A percentile compares a stretch with the other conserved stretches of the same genome.
These are phyloP conservation scores for Monilinia vaccinii-corymbosi DNA, from an alignment of 2,329 filamentous ascomycete genomes.

Conservation along the genomic window DNA sequence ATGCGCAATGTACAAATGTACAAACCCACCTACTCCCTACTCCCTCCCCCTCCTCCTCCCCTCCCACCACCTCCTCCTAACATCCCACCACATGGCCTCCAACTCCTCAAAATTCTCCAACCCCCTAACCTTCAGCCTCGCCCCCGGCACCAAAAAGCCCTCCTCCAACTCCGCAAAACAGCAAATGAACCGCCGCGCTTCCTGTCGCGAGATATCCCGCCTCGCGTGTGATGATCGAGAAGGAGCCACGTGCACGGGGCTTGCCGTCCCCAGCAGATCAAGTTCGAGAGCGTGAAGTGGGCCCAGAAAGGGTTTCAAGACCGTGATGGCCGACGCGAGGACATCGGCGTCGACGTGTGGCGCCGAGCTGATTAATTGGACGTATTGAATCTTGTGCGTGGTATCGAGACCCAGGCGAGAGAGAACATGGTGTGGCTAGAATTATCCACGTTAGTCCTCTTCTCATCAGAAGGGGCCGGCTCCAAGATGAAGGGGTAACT, in stretches of 20 bases:
- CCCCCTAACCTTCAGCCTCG: neutral
- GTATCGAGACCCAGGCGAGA: neutral
- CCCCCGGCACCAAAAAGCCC: neutral
- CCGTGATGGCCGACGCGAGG: conserved; percentile 6
- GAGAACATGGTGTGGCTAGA: neutral
- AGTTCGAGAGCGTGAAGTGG: neutral
- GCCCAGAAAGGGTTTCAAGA: neutral
- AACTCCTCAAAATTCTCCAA: neutral
- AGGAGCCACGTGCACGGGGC: too few relatives aligned
- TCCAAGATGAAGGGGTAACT: neutral
- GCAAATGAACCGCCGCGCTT: neutral
- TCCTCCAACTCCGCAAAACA: conserved; percentile 5
- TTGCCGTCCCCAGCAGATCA: neutral
- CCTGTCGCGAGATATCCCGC: neutral
- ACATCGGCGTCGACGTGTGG: neutral
- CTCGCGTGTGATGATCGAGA: fast-evolving
- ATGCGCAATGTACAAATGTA: too few relatives aligned
- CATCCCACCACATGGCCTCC: conserved; percentile 6
- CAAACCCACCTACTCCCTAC: too few relatives aligned
- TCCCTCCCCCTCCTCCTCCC: neutral
- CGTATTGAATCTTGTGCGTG: neutral
- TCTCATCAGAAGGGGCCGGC: too few relatives aligned
- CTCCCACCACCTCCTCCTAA: conserved; percentile 7
- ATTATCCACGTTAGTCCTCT: fast-evolving
- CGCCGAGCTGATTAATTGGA: neutral